Conservation (phyloP, 164 flowering plant species). For the Piper longum region DNA sequence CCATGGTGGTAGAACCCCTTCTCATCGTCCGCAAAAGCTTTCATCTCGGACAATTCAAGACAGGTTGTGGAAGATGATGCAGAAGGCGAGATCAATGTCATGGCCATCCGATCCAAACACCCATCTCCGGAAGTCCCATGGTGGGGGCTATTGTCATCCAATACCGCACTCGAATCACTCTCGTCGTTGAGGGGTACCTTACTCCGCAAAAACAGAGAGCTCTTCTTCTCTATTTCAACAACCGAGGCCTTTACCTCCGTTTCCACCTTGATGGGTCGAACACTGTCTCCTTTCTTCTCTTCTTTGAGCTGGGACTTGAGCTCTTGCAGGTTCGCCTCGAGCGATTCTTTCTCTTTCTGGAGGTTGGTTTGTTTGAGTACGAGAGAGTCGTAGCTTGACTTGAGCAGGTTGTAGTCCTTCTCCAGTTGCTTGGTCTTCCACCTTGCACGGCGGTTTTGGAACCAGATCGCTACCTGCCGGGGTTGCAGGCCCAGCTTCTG, state of each 20-base stretch:
- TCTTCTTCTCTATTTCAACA: constrained; percentile 5
- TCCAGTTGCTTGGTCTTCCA: constrained; percentile 44
- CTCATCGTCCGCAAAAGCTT: constrained; percentile 9
- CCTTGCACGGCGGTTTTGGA: constrained; percentile 33
- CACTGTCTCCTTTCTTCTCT: constrained; percentile 9
- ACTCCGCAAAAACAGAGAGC: constrained; percentile 1
- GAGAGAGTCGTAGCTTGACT: constrained; percentile 25
- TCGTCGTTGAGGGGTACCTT: constrained; percentile 4
- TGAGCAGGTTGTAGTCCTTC: constrained; percentile 25
- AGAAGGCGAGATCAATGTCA: constrained; percentile 10
- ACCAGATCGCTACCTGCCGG: constrained; percentile 36
- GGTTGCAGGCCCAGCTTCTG: constrained; percentile 34
- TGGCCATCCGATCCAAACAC: constrained; percentile 10
- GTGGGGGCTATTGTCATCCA: constrained; percentile 54
- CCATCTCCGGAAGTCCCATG: constrained; percentile 25
- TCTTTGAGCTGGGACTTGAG: constrained; percentile 12
- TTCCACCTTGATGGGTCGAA: constrained; percentile 14
- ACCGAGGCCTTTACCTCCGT: not conserved
- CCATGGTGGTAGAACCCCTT: constrained; percentile 28
- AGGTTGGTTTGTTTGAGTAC: constrained; percentile 15
- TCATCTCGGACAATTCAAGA: constrained; percentile 23
- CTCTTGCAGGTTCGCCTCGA: constrained; percentile 19
- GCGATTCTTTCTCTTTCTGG: constrained; percentile 20
- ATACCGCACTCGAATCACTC: constrained; percentile 84
- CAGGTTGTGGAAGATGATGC: constrained; percentile 22